Evolutionary conservation across 1,284 basidiomycete genomes (phyloP).

Genomic region (Vanrija pseudolonga): DNA sequence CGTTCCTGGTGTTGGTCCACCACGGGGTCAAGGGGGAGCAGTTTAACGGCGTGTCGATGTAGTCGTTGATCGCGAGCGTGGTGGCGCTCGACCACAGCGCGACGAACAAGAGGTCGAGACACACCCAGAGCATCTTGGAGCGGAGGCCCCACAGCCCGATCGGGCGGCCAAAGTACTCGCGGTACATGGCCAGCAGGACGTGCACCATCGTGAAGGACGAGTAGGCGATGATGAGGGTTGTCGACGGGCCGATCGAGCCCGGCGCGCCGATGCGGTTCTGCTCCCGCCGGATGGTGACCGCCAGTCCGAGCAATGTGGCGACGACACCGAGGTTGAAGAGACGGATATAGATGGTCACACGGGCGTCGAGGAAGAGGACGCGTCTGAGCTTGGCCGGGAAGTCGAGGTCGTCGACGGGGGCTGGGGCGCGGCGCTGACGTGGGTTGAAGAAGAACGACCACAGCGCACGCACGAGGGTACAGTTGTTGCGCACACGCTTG

Average conservation of each 20-base stretch:
- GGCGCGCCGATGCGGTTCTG: conserved; percentile 38
- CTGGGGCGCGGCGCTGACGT: not conserved
- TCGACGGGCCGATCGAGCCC: conserved; percentile 54
- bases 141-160: conserved; percentile 56
- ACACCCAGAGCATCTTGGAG: conserved; percentile 52
- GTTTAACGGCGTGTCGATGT: conserved; percentile 55
- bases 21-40: conserved; percentile 46
- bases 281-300: conserved; percentile 48
- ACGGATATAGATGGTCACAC: conserved; percentile 55
- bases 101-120: conserved; percentile 54
- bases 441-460: no score
- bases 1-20: conserved; percentile 26
- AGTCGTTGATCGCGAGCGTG: conserved; percentile 54
- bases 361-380: conserved; percentile 50
- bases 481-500: no score
- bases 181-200: conserved; percentile 50
- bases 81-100: conserved; percentile 46
- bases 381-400: conserved; percentile 40
- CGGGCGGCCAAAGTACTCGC: conserved; percentile 56
- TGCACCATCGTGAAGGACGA: conserved; percentile 53
- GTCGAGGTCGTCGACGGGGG: conserved; percentile 17
- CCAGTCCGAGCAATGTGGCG: conserved; percentile 49
- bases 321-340: conserved; percentile 53
- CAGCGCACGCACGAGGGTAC: no score
- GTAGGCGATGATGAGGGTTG: conserved; percentile 53